Evolutionary conservation across 768 basidiomycete species (phyloP).

Genomic region (Cyathus striatus): DNA sequence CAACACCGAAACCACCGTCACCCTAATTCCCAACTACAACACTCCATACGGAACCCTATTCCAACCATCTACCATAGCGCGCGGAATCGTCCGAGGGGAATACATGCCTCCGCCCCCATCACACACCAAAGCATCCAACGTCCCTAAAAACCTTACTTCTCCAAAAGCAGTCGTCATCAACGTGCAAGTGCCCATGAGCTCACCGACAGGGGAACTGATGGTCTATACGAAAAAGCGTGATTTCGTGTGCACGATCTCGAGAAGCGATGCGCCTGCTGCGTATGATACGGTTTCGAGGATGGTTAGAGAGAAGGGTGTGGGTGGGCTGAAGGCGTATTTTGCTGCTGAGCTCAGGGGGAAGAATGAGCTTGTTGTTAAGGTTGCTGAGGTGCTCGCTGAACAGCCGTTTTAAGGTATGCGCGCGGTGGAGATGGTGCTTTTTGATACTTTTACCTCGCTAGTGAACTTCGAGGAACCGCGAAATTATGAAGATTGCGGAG

Average conservation of each 20-base stretch:
- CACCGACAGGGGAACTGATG: constrained; percentile 2
- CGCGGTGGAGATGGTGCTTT: no score
- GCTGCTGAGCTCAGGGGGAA: constrained; percentile 42
- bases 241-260: constrained; percentile 40
- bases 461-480: no score
- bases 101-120: not conserved
- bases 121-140: constrained; percentile 2
- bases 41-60: not conserved
- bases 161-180: constrained; percentile 47
- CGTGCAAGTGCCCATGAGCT: constrained; percentile 44
- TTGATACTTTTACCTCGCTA: no score
- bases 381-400: constrained; percentile 47
- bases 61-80: constrained; percentile 15
- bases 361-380: constrained; percentile 44
- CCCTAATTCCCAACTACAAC: constrained; percentile 40
- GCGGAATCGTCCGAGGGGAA: not conserved
- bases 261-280: constrained; percentile 20
- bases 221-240: constrained; percentile 48
- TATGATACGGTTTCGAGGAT: constrained; percentile 37
- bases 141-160: constrained; percentile 14
- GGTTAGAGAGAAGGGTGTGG: constrained; percentile 35
- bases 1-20: constrained; percentile 33
- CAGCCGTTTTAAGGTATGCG: constrained; percentile 58
- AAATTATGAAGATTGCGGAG: no score
- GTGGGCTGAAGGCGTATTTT: constrained; percentile 48